Percentiles rank a stretch among this genome's conserved stretches.
Conservation (phyloP, 768 basidiomycete genomes). For the Russula earlei region DNA sequence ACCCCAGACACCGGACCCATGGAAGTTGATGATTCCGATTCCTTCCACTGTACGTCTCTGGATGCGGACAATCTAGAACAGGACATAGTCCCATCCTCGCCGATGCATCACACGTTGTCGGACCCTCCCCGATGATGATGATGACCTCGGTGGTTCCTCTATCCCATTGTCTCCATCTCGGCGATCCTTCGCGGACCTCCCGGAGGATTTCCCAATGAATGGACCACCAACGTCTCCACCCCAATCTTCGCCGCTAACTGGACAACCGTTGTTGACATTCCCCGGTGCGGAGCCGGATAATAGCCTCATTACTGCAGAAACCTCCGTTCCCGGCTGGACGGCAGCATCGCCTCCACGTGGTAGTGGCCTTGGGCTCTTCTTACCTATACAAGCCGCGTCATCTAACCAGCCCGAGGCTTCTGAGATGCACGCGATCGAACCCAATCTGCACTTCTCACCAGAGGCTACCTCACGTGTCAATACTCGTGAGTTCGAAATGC, state of each 20-base stretch:
- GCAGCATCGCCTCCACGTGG: conserved; percentile 7
- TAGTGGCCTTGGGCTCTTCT: conserved; percentile 14
- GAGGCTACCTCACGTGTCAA: conserved; percentile 9
- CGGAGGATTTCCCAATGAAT: conserved; percentile 7
- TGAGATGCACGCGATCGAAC: conserved; percentile 12
- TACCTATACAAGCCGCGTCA: conserved; percentile 18
- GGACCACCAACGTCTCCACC: background rate
- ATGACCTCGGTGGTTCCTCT: background rate
- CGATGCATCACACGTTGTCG: background rate
- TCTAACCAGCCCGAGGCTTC: conserved; percentile 7
- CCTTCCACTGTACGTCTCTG: background rate
- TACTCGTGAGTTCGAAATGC: conserved; percentile 9
- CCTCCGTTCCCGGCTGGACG: conserved; percentile 11
- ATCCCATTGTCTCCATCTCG: conserved; percentile 16
- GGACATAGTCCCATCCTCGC: background rate
- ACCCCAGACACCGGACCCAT: background rate
- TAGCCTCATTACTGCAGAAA: conserved; percentile 19
- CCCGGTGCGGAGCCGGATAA: conserved; percentile 38
- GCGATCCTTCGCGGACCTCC: conserved; percentile 13
- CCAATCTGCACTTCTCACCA: conserved; percentile 14
- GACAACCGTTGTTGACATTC: conserved; percentile 28
- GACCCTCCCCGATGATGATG: background rate
- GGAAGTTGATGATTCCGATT: background rate
- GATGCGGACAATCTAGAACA: background rate
- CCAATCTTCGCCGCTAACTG: background rate